Base-by-base conservation (phyloP, 805 yeast species). In the Ogataea neopini region DNA sequence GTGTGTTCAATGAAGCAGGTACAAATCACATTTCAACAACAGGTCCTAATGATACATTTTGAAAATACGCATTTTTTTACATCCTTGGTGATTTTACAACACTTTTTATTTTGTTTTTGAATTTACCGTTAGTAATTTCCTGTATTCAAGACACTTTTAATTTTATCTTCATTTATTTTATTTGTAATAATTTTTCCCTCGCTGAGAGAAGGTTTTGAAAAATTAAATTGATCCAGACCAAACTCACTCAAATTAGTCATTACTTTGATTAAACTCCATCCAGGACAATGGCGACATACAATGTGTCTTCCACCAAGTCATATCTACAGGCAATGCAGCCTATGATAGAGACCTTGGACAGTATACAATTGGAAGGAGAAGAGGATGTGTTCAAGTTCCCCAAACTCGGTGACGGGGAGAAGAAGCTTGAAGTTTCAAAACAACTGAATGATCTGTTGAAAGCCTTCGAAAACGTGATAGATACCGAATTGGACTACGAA, bases 251-350 rank as follows among this genome's bases (percentile, higher is more conserved):
- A n/a, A n/a, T n/a, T n/a, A n/a, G n/a, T n/a, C n/a, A n/a, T n/a
- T n/a, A n/a, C n/a, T n/a, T n/a, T n/a, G n/a, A n/a, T n/a, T n/a
- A n/a, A n/a, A n/a, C n/a, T n/a, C n/a, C n/a, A n/a, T n/a, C 32
- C 14, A n/a, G 32, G 4, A 9, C n/a, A 20, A 79, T 78, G 82
- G 69, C 80, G 1, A 69, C 77, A 5, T 80, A 79, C 53, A 75
- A 77, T 40, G 85, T 75, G 7, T 70, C 77, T 11, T 84, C 91
- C 1, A 84, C 91, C 8, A 77, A 80, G 64, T 85, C 94, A 18
- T 86, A 79, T 64, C 80, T 86, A 86, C 79, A 78, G 61, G 92
- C 94, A 15, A 84, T 86, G 89, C 78, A 76, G 62, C 76, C 81
- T 2, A 79, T 86, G 84, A 70, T 79, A n/a, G 80, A 76, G 5